These are phyloP conservation scores for Maudiozyma pseudohumilis DNA, from an alignment of 805 yeast genomes.

Conservation along the genomic window DNA sequence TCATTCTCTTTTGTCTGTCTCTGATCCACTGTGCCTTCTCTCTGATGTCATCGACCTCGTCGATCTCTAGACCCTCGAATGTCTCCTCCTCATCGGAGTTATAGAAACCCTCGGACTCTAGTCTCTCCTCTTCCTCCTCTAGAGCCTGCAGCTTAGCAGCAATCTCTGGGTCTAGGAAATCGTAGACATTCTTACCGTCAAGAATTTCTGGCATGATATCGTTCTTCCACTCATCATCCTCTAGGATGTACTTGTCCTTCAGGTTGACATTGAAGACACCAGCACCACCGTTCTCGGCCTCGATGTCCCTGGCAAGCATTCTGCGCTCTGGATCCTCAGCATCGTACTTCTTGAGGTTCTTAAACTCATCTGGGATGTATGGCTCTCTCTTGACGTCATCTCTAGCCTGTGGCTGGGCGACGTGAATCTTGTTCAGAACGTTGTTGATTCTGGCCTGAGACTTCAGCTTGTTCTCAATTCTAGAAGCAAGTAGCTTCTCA, in stretches of 20 bases:
- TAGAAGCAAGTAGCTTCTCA: conserved; percentile 87
- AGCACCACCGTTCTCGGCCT: conserved; percentile 95
- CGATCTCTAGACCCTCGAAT: conserved; percentile 60
- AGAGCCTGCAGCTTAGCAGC: conserved; percentile 86
- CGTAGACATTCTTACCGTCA: conserved; percentile 94
- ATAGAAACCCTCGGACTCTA: conserved; percentile 91
- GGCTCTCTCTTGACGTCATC: conserved; percentile 78
- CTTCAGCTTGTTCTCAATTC: conserved; percentile 94
- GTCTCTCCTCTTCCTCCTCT: conserved; percentile 93
- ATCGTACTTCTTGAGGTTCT: conserved; percentile 56
- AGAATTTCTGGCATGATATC: conserved; percentile 95
- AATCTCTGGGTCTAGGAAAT: conserved; percentile 93
- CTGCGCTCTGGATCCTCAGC: conserved; percentile 73
- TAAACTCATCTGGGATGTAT: conserved; percentile 70
- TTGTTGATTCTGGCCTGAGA: conserved; percentile 81
- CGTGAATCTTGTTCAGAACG: conserved; percentile 91
- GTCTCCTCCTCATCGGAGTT: conserved; percentile 73
- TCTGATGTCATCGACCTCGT: conserved; percentile 55
- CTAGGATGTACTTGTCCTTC: conserved; percentile 84
- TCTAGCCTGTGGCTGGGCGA: conserved; percentile 79
- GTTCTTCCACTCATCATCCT: conserved; percentile 95
- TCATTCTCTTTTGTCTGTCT: conserved; percentile 89
- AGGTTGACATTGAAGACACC: conserved; percentile 93
- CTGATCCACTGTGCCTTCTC: conserved; percentile 94
- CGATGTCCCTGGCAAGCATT: conserved; percentile 76